Evolutionary conservation across 2,329 filamentous ascomycete genomes (phyloP).

Genomic region (Colletotrichum chlorophyti): DNA sequence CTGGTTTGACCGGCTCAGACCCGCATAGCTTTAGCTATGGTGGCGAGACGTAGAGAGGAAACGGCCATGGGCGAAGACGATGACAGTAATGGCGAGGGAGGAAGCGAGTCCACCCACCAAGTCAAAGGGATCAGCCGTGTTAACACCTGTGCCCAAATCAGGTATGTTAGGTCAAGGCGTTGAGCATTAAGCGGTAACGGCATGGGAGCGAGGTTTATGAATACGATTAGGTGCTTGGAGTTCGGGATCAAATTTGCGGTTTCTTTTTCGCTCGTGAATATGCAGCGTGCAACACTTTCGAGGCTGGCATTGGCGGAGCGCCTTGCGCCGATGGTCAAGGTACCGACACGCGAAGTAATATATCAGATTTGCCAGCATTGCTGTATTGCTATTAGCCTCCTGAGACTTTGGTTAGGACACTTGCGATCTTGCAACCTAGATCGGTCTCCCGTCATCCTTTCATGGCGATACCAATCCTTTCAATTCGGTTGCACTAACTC

Average conservation of each 20-base stretch:
- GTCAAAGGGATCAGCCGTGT: not conserved
- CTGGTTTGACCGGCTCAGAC: slow-evolving; percentile 14
- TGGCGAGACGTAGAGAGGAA: slow-evolving; percentile 41
- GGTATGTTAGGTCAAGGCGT: slow-evolving; percentile 14
- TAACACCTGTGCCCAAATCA: not conserved
- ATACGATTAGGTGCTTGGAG: slow-evolving; percentile 21
- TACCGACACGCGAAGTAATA: not conserved
- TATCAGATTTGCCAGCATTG: not conserved
- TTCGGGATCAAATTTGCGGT: not conserved
- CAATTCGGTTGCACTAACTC: too few species aligned
- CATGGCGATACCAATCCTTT: too few species aligned
- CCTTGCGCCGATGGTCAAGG: not conserved
- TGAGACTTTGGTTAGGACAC: too few species aligned
- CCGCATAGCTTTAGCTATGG: slow-evolving; percentile 46
- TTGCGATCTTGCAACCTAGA: too few species aligned
- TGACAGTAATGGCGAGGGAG: not conserved
- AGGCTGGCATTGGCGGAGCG: not conserved
- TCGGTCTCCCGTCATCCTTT: too few species aligned
- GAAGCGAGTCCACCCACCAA: slow-evolving; percentile 33
- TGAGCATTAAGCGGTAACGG: slow-evolving; percentile 23
- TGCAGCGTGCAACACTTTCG: not conserved
- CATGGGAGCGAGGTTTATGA: slow-evolving; percentile 22
- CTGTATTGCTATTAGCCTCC: too few species aligned
- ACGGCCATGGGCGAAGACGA: not conserved
- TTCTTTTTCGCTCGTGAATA: not conserved